Base-by-base conservation (phyloP, 2,329 filamentous ascomycete genomes). In the Stagonosporopsis rhizophila region DNA sequence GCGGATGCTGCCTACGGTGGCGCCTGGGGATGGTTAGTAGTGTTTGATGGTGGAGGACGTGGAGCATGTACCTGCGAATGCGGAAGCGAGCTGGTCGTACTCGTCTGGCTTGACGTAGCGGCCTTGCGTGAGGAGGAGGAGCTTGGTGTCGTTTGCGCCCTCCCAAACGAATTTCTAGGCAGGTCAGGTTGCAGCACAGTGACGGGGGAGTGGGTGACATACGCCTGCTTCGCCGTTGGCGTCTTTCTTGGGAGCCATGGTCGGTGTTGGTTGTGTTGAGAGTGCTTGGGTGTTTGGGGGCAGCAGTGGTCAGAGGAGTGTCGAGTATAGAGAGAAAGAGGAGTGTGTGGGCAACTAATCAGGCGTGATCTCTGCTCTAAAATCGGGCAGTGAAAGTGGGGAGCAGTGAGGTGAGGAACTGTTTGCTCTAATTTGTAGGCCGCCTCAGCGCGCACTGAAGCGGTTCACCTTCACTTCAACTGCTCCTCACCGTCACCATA, bases 251-350 rank as follows among this genome's bases (percentile, higher is more conserved):
- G 51, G 42, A 61, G 60, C 49, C 53, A 44, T 64, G 14, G 12
- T 73, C 73, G 82, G 17, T 28, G 48, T 17, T 44, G 17, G 3
- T 23, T 22, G 5, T 40, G 39, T 38, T 17, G 27, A 28, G 34
- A 32, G 15, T 27, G 25, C 22, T n/a, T 11, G 19, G 30, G 22
- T 17, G 45, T 34, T 48, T 19, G 22, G 23, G 9, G 7, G 39
- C 35, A 28, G 39, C 11, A 14, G 12, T 23, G 6, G 38, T 4
- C 12, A 25, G 5, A n/a, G 28, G 6, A 11, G 14, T 37, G 22
- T 30, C 4, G 32, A 23, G 37, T 15, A 23, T 2, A 15, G 9
- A 32, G 28, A 23, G 30, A 12, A 4, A 1, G 17, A 22, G 9
- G 23, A 22, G n/a, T 3, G 30, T 15, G 38, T 40, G 22, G 14